Base-by-base conservation (phyloP, 257 asterid species). In the Przewalskia tangutica region DNA sequence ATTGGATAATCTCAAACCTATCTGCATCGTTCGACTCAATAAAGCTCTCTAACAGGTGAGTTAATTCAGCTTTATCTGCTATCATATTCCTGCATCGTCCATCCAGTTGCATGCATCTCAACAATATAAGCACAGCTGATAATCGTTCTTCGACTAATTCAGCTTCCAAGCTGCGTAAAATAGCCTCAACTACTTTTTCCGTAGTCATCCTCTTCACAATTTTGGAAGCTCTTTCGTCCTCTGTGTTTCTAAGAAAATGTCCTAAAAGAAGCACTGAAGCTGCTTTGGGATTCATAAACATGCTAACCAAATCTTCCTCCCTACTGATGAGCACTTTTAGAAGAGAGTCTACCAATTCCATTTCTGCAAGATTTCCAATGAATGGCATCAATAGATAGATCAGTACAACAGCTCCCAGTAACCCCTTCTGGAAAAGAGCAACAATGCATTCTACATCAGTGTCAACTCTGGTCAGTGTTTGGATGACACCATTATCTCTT, bases 61-160 rank as follows among this genome's bases (percentile, higher is more conserved):
- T 84, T 38, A 94, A 53, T 67, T 90, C 91, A 18, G 89, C 92
- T 76, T 90, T 91, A 65, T 90, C 89, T 73, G 92, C 93, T 75
- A 94, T 88, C 1, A 84, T 64, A 48, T 89, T 92, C 90, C 97
- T 88, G 85, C 95, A 89, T 84, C 89, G 88, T 3, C 98, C 98
- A 80, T 94, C 95, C 83, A 84, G 93, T 81, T 81, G 44, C 85
- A 94, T 87, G 89, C 97, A 92, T 75, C 95, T 94, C 84, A 88
- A 82, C 86, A 94, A 83, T n/a, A 92, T 88, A 83, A 88, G 81
- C 50, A 90, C 86, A 68, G 92, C 95, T 23, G 87, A 92, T 55
- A 83, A 82, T 84, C 89, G 90, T 82, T 94, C 94, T 44, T 91
- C 92, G 11, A 82, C 83, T 5, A 77, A 59, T 46, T 89, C 91